A percentile compares a stretch with the other conserved stretches of the same genome.
phyloP scores from a whole-genome alignment of 305 asterid species.

The Solanum hybrid region DNA sequence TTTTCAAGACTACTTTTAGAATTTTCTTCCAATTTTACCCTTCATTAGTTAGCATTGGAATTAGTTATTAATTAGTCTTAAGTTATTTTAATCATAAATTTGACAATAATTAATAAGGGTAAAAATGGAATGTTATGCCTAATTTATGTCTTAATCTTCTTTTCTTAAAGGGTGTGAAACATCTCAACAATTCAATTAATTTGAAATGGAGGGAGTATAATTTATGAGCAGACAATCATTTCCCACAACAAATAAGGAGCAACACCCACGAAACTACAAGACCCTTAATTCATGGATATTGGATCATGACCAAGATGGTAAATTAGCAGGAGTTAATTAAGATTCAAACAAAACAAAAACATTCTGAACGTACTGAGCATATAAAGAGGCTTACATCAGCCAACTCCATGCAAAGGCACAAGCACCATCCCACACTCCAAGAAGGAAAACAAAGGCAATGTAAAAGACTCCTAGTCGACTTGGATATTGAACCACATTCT shows the following conservation, averaged over 20 bases:
- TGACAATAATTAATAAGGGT: too few relatives aligned
- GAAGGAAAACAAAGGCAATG: not conserved
- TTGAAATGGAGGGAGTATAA: too few relatives aligned
- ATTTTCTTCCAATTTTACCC: too few relatives aligned
- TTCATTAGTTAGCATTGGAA: too few relatives aligned
- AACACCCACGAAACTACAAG: not conserved
- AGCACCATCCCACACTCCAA: not conserved
- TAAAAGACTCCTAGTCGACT: not conserved
- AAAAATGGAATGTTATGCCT: too few relatives aligned
- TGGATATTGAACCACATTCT: not conserved
- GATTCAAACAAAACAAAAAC: not conserved
- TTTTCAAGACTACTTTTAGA: too few relatives aligned
- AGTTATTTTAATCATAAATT: too few relatives aligned
- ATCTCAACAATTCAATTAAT: too few relatives aligned
- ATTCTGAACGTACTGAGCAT: not conserved
- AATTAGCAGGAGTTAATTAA: not conserved
- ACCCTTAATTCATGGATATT: not conserved
- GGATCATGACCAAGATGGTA: not conserved
- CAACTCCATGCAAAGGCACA: not conserved
- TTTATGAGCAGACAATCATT: not conserved
- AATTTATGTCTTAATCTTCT: too few relatives aligned
- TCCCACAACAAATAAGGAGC: not conserved
- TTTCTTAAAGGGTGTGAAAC: too few relatives aligned
- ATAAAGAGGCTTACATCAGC: not conserved
- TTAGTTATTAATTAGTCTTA: too few relatives aligned